phyloP scores from a whole-genome alignment of 495 filamentous ascomycete genomes.

The Mycothermus thermophilus region DNA sequence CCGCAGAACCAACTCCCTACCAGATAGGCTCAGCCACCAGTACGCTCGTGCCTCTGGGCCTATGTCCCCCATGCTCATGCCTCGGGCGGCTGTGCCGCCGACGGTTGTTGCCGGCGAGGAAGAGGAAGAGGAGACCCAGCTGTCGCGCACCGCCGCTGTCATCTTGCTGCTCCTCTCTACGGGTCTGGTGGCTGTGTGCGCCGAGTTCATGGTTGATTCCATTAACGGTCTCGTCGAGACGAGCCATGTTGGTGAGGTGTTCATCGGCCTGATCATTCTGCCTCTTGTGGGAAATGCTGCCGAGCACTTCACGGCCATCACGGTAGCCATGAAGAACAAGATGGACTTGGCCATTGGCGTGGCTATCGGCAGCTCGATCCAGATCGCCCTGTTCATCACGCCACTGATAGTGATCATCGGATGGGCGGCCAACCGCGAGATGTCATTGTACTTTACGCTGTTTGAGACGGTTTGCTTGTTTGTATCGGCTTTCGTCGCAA shows the following conservation, averaged over 20 bases:
- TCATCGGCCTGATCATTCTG: conserved; percentile 72
- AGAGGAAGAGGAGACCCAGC: conserved; percentile 31
- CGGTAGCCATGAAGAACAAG: conserved; percentile 73
- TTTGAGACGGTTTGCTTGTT: conserved; percentile 76
- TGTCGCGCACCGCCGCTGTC: conserved; percentile 58
- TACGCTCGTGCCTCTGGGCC: conserved; percentile 23
- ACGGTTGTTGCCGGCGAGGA: too few species aligned
- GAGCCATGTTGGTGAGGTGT: conserved; percentile 50
- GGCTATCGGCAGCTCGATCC: conserved; percentile 67
- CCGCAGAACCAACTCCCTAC: conserved; percentile 67
- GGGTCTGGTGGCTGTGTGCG: conserved; percentile 62
- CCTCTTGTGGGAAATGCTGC: conserved; percentile 85
- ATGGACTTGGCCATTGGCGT: conserved; percentile 82
- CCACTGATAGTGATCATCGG: conserved; percentile 67
- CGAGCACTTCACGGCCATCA: conserved; percentile 77
- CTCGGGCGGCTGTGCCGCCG: too few species aligned
- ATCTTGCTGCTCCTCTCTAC: conserved; percentile 63
- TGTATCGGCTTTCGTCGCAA: conserved; percentile 67
- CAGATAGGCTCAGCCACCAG: conserved; percentile 50
- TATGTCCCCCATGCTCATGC: conserved; percentile 31
- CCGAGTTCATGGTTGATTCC: conserved; percentile 66
- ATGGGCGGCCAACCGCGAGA: conserved; percentile 61
- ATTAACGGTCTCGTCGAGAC: conserved; percentile 56
- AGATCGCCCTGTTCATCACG: conserved; percentile 72
- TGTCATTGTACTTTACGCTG: conserved; percentile 72